Evolutionary conservation across 75 land plant genomes (phyloP), one percentile per base, ranked within the genome.

Genomic region (Selaginella moellendorffii): DNA sequence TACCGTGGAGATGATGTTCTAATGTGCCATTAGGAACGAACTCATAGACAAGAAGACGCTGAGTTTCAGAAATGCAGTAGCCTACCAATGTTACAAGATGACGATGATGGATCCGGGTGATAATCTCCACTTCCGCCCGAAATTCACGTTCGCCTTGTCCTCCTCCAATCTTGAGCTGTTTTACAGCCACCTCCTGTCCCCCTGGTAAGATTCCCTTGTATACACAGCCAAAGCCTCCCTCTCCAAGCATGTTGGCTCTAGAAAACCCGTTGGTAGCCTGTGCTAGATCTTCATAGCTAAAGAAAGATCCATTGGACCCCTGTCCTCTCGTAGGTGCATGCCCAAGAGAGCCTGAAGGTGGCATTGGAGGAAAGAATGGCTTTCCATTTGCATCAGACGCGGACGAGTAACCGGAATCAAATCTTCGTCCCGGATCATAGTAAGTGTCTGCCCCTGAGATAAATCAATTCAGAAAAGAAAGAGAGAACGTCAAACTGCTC

Each of bases 191-290:
- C 59, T 21, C 21, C n/a, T 56, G 59, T 56, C 59, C 23, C 18
- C 59, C 59, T 21, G 19, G 59, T 56, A 56, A 56, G 2, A 21
- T 56, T 56, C 86, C 72, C 29, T 65, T 81, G 76, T 86, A 90
- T 29, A 90, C 96, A 24, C 82, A 83, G 0, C 90, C 96, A 66
- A 67, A 82, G 27, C 96, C 96, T 67, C 96, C 96, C n/a, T 76
- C 77, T 1, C 96, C 96, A 29, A 90, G 70, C 27, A 60, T 21
- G 60, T 77, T 74, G 21, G 64, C 23, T 5, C 64, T 36, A 14
- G 46, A 36, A 36, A 36, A 36, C 14, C 46, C 46, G 46, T 36
- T 36, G 14, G 46, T 36, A 36, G 46, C 46, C 46, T 36, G 46
- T 36, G 46, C 46, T 5, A 36, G 46, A 5, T 36, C 46, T 14